Conservation (phyloP, 805 yeast genomes). For the Schwanniomyces polymorphus region DNA sequence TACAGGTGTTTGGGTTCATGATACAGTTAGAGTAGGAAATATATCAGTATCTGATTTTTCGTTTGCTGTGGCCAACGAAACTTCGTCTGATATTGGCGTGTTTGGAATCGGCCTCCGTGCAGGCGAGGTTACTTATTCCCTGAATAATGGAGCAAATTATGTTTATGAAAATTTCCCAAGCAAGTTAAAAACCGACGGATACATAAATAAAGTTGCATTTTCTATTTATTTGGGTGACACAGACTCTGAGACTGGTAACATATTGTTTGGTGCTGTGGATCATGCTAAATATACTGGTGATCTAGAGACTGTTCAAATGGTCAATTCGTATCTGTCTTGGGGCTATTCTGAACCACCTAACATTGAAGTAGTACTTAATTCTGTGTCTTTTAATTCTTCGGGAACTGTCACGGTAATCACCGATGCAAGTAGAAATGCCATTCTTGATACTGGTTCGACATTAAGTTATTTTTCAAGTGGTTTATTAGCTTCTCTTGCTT, state of each 20-base stretch:
- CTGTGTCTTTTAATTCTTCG: constrained; percentile 21
- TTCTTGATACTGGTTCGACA: constrained; percentile 38
- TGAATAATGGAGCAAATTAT: constrained; percentile 19
- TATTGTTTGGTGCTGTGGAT: constrained; percentile 46
- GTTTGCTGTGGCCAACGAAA: constrained; percentile 70
- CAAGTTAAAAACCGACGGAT: constrained; percentile 30
- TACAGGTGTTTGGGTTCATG: constrained; percentile 60
- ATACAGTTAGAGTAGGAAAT: constrained; percentile 54
- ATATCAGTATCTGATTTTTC: constrained; percentile 50
- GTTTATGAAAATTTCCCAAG: constrained; percentile 40
- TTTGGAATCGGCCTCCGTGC: constrained; percentile 71
- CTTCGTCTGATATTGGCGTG: constrained; percentile 69
- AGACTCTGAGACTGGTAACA: constrained; percentile 25
- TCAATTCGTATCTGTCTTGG: constrained; percentile 37
- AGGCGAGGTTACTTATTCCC: constrained; percentile 57
- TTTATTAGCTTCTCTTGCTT: constrained; percentile 33
- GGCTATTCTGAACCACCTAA: constrained; percentile 36
- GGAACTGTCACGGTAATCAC: constrained; percentile 12
- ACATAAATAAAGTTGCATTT: constrained; percentile 31
- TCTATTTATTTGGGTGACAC: constrained; percentile 35
- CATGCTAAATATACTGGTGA: constrained; percentile 38
- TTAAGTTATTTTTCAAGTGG: constrained; percentile 43
- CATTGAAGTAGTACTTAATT: constrained; percentile 49
- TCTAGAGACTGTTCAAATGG: constrained; percentile 33
- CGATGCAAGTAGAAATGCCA: constrained; percentile 19